Evolutionary conservation across 1,284 basidiomycete species (phyloP).

Genomic region (Cryptococcus jaspeensis): DNA sequence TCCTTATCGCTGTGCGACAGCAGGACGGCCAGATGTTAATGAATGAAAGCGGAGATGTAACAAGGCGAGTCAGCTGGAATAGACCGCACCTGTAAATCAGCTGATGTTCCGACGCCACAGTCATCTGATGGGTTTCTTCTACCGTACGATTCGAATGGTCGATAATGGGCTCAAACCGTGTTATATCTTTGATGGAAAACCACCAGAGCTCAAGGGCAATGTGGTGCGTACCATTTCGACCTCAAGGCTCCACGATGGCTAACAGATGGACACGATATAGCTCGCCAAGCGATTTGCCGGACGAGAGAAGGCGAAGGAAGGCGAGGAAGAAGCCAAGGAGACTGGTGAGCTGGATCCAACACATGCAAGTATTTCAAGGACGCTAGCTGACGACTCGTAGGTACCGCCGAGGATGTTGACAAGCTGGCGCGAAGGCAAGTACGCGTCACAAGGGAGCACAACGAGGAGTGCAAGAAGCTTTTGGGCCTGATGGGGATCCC

Average conservation of each 20-base stretch:
- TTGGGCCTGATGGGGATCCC: constrained; percentile 97
- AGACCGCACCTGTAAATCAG: background rate
- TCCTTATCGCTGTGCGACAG: constrained; percentile 95
- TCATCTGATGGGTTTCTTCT: constrained; percentile 98
- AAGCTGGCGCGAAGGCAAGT: constrained; percentile 88
- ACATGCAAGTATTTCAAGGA: background rate
- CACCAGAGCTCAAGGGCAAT: constrained; percentile 92
- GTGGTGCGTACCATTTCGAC: constrained; percentile 69
- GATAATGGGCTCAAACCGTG: constrained; percentile 98
- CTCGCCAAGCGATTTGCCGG: constrained; percentile 88
- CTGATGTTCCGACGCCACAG: constrained; percentile 48
- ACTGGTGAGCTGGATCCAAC: constrained; percentile 57
- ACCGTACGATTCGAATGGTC: constrained; percentile 95
- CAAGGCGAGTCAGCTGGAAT: constrained; percentile 57
- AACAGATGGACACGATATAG: constrained; percentile 50
- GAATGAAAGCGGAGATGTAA: constrained; percentile 95
- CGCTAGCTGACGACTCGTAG: constrained; percentile 38
- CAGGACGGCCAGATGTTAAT: constrained; percentile 95
- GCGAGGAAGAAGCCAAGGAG: constrained; percentile 94
- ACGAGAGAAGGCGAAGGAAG: constrained; percentile 89
- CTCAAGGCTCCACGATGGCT: background rate
- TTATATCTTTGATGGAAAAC: constrained; percentile 98
- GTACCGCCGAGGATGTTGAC: constrained; percentile 88
- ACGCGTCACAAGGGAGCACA: constrained; percentile 92
- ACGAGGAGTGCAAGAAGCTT: constrained; percentile 88